Evolutionary conservation across 2,329 filamentous ascomycete species (phyloP).

Genomic region (Phaeophleospora eucalypticola): DNA sequence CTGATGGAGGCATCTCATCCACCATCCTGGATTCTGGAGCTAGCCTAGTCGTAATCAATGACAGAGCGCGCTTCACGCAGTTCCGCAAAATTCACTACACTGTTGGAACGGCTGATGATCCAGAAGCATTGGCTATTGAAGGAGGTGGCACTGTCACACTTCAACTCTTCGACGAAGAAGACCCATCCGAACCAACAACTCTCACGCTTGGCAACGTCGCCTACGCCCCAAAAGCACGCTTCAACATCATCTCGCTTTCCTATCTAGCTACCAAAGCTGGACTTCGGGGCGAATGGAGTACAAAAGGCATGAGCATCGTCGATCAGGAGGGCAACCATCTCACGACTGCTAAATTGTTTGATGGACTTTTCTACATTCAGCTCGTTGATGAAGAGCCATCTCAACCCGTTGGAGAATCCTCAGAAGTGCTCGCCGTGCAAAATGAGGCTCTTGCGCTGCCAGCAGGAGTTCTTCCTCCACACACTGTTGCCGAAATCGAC

Average conservation of each 20-base stretch:
- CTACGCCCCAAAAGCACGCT: conserved; percentile 1
- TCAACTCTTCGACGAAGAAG: neutral
- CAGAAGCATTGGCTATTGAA: neutral
- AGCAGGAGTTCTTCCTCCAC: no score
- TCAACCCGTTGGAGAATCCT: neutral
- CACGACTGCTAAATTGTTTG: neutral
- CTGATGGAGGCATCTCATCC: no score
- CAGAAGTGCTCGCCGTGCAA: neutral
- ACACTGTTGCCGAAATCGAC: no score
- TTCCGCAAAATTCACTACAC: conserved; percentile 3
- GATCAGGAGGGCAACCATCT: neutral
- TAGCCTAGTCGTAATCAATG: no score
- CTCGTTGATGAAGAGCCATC: neutral
- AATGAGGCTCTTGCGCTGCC: neutral
- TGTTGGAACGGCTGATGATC: conserved; percentile 1
- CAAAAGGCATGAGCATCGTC: conserved; percentile 4
- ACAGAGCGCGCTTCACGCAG: conserved; percentile 3
- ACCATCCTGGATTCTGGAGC: no score
- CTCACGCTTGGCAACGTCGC: conserved; percentile 2
- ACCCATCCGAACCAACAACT: neutral
- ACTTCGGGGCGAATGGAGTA: neutral
- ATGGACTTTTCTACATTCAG: conserved; percentile 3
- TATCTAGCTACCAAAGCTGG: conserved; percentile 1
- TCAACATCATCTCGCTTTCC: conserved; percentile 5
- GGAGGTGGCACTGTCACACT: conserved; percentile 1